Conservation (phyloP, 2,329 filamentous ascomycete species). For the Monilinia fructigena region DNA sequence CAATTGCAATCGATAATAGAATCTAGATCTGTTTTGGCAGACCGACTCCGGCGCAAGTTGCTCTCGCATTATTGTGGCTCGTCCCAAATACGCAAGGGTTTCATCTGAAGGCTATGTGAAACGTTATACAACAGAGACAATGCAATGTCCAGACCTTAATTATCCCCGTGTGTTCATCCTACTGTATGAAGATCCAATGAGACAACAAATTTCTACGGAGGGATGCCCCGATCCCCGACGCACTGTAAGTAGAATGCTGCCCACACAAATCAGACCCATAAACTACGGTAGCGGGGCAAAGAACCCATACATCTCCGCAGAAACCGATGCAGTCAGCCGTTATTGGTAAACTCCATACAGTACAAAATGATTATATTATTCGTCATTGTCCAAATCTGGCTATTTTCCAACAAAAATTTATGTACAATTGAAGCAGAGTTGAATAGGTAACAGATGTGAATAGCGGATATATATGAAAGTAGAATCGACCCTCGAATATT, state of each 20-base stretch:
- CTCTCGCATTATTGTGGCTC: background rate
- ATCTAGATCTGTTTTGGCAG: background rate
- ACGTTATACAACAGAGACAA: background rate
- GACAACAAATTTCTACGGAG: background rate
- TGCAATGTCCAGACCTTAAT: background rate
- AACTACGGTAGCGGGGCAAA: no score
- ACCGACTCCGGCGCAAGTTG: background rate
- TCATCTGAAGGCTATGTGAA: constrained; percentile 6
- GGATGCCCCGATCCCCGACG: background rate
- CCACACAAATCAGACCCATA: no score
- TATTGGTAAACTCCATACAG: no score
- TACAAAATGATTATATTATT: background rate
- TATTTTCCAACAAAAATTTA: no score
- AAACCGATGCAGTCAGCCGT: background rate
- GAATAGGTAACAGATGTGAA: no score
- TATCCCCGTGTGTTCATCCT: background rate
- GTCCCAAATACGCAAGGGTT: background rate
- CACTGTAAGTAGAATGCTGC: background rate
- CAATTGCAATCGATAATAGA: background rate
- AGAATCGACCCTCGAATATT: background rate
- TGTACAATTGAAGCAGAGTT: background rate
- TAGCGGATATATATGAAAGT: background rate
- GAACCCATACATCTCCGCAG: no score
- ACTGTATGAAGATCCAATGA: background rate
- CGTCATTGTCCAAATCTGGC: background rate